Evolutionary conservation across 768 basidiomycete species (phyloP).

Genomic region (Xerocomellus amylosporus): DNA sequence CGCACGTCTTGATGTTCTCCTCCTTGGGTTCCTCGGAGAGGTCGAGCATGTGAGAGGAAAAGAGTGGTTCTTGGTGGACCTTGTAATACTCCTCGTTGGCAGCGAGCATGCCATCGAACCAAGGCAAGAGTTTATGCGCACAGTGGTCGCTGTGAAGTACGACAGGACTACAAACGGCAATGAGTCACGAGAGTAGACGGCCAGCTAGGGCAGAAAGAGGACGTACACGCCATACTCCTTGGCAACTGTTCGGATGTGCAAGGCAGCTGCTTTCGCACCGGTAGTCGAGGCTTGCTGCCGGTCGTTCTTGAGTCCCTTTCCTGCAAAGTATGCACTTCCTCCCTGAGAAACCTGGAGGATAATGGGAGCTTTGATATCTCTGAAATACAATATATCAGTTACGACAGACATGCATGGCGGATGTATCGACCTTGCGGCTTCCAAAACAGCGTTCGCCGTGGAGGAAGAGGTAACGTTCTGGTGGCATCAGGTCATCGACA

Average conservation of each 20-base stretch:
- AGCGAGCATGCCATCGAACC: slow-evolving; percentile 99
- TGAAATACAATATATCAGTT: slow-evolving; percentile 30
- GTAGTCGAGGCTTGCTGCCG: slow-evolving; percentile 92
- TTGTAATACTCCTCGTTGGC: slow-evolving; percentile 94
- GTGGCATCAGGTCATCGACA: background rate
- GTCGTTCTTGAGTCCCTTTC: slow-evolving; percentile 93
- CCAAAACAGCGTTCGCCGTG: slow-evolving; percentile 88
- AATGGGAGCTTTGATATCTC: slow-evolving; percentile 95
- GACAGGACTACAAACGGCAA: slow-evolving; percentile 66
- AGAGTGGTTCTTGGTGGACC: slow-evolving; percentile 80
- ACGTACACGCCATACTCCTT: slow-evolving; percentile 91
- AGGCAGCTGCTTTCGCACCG: slow-evolving; percentile 91
- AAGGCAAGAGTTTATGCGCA: slow-evolving; percentile 94
- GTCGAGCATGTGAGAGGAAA: slow-evolving; percentile 99
- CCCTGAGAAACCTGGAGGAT: slow-evolving; percentile 98
- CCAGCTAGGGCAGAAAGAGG: background rate
- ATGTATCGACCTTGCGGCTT: slow-evolving; percentile 77
- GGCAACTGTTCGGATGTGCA: slow-evolving; percentile 85
- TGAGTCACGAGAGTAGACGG: background rate
- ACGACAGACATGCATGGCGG: slow-evolving; percentile 3
- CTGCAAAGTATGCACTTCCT: slow-evolving; percentile 92
- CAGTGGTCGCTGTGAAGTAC: slow-evolving; percentile 98
- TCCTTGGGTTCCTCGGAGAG: slow-evolving; percentile 91
- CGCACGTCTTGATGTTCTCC: slow-evolving; percentile 92
- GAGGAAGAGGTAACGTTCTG: slow-evolving; percentile 98